Evolutionary conservation across 2,329 filamentous ascomycete species (phyloP).

Genomic region (Penicillium palitans): DNA sequence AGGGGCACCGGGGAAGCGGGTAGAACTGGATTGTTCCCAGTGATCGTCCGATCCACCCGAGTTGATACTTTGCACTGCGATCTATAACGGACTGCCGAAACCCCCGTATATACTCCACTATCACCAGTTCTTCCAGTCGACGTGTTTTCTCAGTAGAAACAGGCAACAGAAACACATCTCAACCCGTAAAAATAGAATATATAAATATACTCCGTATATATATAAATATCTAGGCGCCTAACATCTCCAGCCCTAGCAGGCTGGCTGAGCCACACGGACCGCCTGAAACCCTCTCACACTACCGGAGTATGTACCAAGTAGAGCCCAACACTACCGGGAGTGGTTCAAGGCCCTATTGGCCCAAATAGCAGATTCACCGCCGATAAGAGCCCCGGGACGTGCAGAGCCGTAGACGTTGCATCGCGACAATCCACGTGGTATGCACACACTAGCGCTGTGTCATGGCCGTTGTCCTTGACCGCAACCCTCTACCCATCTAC

Average conservation of each 20-base stretch:
- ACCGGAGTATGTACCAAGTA: not conserved
- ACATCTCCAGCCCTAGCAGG: not conserved
- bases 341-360: not conserved
- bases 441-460: conserved; percentile 4
- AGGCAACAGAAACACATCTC: not conserved
- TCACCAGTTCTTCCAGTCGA: not conserved
- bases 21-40: conserved; percentile 10
- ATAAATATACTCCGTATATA: no score
- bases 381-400: conserved; percentile 7
- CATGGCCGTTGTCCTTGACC: conserved; percentile 17
- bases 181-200: no score
- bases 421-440: conserved; percentile 21
- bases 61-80: conserved; percentile 8
- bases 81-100: not conserved
- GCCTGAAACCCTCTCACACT: not conserved
- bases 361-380: conserved; percentile 13
- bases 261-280: not conserved
- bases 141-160: not conserved
- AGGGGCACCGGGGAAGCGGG: conserved; percentile 16
- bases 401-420: conserved; percentile 9
- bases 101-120: not conserved
- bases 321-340: not conserved
- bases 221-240: not conserved
- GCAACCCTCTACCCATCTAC: conserved; percentile 6
- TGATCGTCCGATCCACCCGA: conserved; percentile 20